A percentile compares a stretch with the other conserved stretches of the same genome.
Conservation (phyloP, 2,329 filamentous ascomycete genomes). For the Plectosphaerella cucumerina region DNA sequence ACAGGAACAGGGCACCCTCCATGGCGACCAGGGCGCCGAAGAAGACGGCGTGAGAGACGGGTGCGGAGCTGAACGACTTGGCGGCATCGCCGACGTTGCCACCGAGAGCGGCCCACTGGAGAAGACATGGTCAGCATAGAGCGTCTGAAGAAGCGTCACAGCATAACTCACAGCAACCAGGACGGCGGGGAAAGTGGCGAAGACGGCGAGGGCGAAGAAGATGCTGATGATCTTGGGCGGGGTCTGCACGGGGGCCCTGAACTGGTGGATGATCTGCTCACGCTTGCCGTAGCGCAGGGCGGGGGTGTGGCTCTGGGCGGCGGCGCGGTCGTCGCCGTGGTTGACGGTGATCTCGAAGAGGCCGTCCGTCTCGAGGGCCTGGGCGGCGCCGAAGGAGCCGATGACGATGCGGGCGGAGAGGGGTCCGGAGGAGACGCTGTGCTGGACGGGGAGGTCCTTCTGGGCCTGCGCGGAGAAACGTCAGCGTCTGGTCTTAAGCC, state of each 20-base stretch:
- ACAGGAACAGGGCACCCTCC: constrained; percentile 90
- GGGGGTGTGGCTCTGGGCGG: constrained; percentile 57
- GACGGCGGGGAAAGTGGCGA: constrained; percentile 70
- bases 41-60: constrained; percentile 78
- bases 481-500: constrained; percentile 19
- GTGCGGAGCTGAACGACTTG: constrained; percentile 71
- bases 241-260: constrained; percentile 73
- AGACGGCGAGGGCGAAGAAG: constrained; percentile 69
- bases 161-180: constrained; percentile 58
- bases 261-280: constrained; percentile 85
- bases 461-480: constrained; percentile 57
- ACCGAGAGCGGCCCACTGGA: constrained; percentile 74
- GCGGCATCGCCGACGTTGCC: constrained; percentile 76
- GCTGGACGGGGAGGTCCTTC: constrained; percentile 82
- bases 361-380: constrained; percentile 57
- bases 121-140: constrained; percentile 13
- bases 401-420: constrained; percentile 80
- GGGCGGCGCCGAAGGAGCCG: constrained; percentile 76
- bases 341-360: constrained; percentile 70
- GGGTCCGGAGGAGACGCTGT: constrained; percentile 63
- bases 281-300: constrained; percentile 80
- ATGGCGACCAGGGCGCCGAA: constrained; percentile 82
- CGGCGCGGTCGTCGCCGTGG: constrained; percentile 52
- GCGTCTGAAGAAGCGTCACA: constrained; percentile 1
- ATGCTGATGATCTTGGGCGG: constrained; percentile 77